These are phyloP conservation scores for Tricholoma furcatifolium DNA, from an alignment of 768 basidiomycete genomes.

Conservation along the genomic window DNA sequence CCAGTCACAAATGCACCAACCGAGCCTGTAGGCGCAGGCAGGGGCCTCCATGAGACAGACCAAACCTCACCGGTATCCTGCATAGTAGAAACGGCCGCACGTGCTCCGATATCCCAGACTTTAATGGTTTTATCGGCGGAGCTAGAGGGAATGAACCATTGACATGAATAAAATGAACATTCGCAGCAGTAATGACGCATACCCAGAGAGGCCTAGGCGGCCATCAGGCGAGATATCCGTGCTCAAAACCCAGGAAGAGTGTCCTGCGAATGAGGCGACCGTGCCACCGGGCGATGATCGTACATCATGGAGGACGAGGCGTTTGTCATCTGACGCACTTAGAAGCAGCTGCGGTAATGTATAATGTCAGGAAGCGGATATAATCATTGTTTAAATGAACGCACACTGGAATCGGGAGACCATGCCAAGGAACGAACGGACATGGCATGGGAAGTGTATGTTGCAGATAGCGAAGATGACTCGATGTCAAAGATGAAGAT, in stretches of 20 bases:
- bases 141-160: slow-evolving; percentile 33
- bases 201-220: slow-evolving; percentile 81
- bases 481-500: slow-evolving; percentile 85
- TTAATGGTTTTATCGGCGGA: slow-evolving; percentile 86
- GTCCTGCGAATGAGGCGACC: slow-evolving; percentile 84
- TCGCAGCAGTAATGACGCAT: slow-evolving; percentile 18
- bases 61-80: slow-evolving; percentile 83
- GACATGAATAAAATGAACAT: neutral
- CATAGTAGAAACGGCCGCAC: slow-evolving; percentile 72
- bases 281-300: slow-evolving; percentile 75
- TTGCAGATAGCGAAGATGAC: slow-evolving; percentile 58
- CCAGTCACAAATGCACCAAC: slow-evolving; percentile 73
- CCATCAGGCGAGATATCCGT: slow-evolving; percentile 82
- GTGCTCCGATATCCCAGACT: slow-evolving; percentile 81
- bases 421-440: slow-evolving; percentile 83
- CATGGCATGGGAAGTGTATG: slow-evolving; percentile 89
- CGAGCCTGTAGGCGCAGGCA: slow-evolving; percentile 48
- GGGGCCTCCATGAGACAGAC: slow-evolving; percentile 80
- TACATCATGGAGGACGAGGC: slow-evolving; percentile 88
- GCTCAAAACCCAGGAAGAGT: slow-evolving; percentile 89
- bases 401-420: slow-evolving; percentile 86
- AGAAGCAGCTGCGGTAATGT: slow-evolving; percentile 62
- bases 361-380: neutral
- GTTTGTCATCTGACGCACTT: slow-evolving; percentile 91
- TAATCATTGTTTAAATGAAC: slow-evolving; percentile 21